Base-by-base conservation (phyloP, 2,329 filamentous ascomycete species). In the Scortechinia acanthostroma region DNA sequence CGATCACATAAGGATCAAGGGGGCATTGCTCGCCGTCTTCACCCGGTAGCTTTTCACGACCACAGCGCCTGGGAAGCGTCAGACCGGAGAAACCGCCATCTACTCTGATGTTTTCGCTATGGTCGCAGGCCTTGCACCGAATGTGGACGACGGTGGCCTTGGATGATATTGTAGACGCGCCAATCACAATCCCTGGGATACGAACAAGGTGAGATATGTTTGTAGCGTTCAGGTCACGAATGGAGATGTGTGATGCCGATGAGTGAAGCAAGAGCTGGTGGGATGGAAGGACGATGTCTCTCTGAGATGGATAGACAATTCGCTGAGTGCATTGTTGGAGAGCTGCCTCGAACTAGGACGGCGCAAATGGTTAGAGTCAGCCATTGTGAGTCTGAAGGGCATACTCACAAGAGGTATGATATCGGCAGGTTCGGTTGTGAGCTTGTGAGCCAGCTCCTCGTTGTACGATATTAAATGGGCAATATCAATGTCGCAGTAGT, bases 201-300 rank as follows among this genome's bases (percentile, higher is more conserved):
- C 91, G 82, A 30, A 98, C 91, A n/a, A 98, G 83, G 54, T 90
- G 84, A 3, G 91, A 90, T 53, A 98, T 94, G 51, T 89, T 91
- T 50, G 87, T 85, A 5, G 93, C 94, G 55, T 94, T 93, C 30
- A 98, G 77, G 53, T 96, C 90, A 52, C 93, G 86, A 55, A 98
- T 97, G 0, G 91, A 93, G 22, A 91, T 89, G 61, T 94, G 83
- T 44, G 91, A 85, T 51, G 90, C 90, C 47, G 83, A 88, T 44
- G 93, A 97, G 65, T 97, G 91, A 43, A 98, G 80, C 46, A 98
- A 86, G 22, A 98, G 80, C 64, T 98, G 93, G 63, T 97, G 91
- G 55, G 94, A 83, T 3, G 91, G 93, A 45, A 97, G 77, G 46
- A 78, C 67, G 58, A 83, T 75, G 46, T 78, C 72, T 42, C 72